Evolutionary conservation across 2,329 filamentous ascomycete species (phyloP), one percentile per base, ranked within the genome.

Genomic region (Salinomyces thailandicus): DNA sequence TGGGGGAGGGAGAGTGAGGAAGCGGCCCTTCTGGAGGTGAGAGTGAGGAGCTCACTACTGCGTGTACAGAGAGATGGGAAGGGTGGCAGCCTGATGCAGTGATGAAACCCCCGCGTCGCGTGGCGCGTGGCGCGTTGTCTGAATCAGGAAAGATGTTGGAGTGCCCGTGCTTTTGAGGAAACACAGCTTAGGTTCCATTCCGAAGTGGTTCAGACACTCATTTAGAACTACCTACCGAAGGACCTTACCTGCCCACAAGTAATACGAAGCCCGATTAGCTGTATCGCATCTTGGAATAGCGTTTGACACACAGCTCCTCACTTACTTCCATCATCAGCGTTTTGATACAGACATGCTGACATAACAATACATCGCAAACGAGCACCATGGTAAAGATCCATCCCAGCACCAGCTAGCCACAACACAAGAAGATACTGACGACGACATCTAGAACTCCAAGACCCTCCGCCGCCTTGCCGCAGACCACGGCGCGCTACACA

Each of bases 401-500:
- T 24, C 20, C 7, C 7, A 7, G n/a, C 20, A 7, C n/a, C 7
- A 7, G 20, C 20, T 24, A 24, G 7, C 20, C 7, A 7, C 20
- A 7, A 7, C 7, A 7, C 20, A 7, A n/a, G n/a, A 7, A 24
- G 7, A 24, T n/a, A 5, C 13, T 15, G n/a, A n/a, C n/a, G n/a
- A n/a, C n/a, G n/a, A n/a, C n/a, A n/a, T n/a, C n/a, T n/a, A 70
- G 67, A 68, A 67, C 49, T 62, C 64, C 5, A 63, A 63, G 34
- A 62, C 67, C 16, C 54, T 78, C 31, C 72, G 73, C 38, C 72
- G 75, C 42, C 68, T 79, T 27, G 72, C 72, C 18, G 64, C 67
- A 43, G 75, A 79, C 54, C 73, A 77, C 53, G 66, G 67, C 42
- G 66, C 67, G 13, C 62, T 79, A 9, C 71, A 74, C 47, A 68